Base-by-base conservation (phyloP, 176 grass and related monocot genomes). In the Poa pratensis region DNA sequence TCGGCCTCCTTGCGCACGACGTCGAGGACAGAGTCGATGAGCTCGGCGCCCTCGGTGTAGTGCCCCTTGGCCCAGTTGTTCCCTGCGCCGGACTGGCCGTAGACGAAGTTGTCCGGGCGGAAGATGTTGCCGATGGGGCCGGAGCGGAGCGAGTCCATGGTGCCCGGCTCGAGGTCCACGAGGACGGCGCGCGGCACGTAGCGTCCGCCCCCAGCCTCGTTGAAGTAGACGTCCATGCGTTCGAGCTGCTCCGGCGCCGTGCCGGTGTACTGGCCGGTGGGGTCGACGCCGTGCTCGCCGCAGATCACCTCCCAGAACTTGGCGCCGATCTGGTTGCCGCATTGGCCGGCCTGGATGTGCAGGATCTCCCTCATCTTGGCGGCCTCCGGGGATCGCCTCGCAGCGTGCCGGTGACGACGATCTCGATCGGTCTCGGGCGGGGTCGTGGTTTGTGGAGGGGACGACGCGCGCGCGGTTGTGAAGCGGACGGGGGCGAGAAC, bases 221-320 rank as follows among this genome's bases (percentile, higher is more conserved):
- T 95, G 83, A 86, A 95, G 93, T 95, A 95, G 57, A 95, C 93
- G 77, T 95, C 90, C 80, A 95, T 88, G 78, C 93, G 85, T 85
- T 94, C 93, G 3, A 94, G 82, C 82, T 94, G 93, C 81, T 89
- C 73, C 9, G 77, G 32, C 27, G 88, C 71, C 5, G 66, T 18
- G 69, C 89, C 94, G 3, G 52, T 22, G 91, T 84, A 96, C 28
- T 70, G 66, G 9, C 94, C 94, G 20, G 87, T 65, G 48, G 85
- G 22, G 89, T 94, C 94, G 54, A 97, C 62, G 59, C 89, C 91
- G 79, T 97, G 94, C 94, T 97, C 94, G 24, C 87, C 94, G 87
- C 94, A 97, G 87, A 97, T 97, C 85, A 97, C 94, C 91, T 96
- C 94, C 94, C 94, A 96, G 91, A 96, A 96, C 91, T 96, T 96